A percentile compares a stretch with the other conserved stretches of the same genome.
Conservation (phyloP, 805 yeast genomes). For the Cyberlindnera maritima region DNA sequence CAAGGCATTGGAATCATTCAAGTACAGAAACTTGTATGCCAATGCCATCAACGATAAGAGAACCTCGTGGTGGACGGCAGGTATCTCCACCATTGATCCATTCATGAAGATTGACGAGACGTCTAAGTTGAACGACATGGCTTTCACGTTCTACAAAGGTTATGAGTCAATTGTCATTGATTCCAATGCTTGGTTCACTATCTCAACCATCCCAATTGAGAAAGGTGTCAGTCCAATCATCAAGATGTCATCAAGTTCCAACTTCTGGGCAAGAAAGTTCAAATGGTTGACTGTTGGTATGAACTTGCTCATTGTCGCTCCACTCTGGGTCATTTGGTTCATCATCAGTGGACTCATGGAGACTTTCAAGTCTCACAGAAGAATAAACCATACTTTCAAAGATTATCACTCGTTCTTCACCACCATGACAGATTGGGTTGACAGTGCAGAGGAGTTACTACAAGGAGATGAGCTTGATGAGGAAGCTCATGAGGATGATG, state of each 20-base stretch:
- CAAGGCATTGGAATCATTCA: constrained; percentile 52
- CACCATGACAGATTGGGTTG: constrained; percentile 18
- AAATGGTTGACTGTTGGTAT: constrained; percentile 48
- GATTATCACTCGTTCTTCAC: constrained; percentile 28
- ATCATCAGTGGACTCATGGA: constrained; percentile 43
- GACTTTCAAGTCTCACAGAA: constrained; percentile 36
- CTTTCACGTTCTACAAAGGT: constrained; percentile 43
- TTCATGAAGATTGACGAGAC: constrained; percentile 41
- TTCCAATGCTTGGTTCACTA: constrained; percentile 40
- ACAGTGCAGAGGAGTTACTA: neutral
- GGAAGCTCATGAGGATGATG: constrained; percentile 10
- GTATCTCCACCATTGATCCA: constrained; percentile 62
- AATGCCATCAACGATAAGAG: constrained; percentile 79
- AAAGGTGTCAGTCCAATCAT: constrained; percentile 4
- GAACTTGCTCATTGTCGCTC: constrained; percentile 51
- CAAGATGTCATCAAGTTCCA: constrained; percentile 16
- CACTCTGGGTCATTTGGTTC: constrained; percentile 62
- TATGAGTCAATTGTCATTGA: constrained; percentile 61
- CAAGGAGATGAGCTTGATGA: neutral
- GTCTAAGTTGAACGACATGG: constrained; percentile 40
- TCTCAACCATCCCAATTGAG: constrained; percentile 22
- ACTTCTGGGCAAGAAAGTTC: constrained; percentile 37
- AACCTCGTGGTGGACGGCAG: constrained; percentile 81
- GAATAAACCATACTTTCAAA: constrained; percentile 32
- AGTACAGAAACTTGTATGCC: constrained; percentile 59